Conservation (phyloP, 2,329 filamentous ascomycete genomes). For the Neoascochyta sp. region DNA sequence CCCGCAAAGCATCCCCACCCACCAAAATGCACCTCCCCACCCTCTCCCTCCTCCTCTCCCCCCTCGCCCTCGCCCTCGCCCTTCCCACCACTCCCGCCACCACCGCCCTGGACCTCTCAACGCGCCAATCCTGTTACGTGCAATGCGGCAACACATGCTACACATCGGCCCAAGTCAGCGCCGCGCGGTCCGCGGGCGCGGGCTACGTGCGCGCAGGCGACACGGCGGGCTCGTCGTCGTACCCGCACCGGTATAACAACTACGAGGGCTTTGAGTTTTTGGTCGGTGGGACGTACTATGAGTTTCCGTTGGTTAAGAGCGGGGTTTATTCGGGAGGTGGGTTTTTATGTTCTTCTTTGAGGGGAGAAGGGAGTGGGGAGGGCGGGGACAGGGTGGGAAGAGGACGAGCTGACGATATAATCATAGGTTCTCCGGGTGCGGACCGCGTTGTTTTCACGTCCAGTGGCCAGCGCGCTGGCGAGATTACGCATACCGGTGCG, state of each 20-base stretch:
- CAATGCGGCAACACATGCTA: slow-evolving; percentile 56
- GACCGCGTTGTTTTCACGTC: slow-evolving; percentile 64
- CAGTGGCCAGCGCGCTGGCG: slow-evolving; percentile 55
- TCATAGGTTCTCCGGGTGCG: slow-evolving; percentile 57
- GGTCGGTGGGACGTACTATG: slow-evolving; percentile 57
- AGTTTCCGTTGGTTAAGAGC: slow-evolving; percentile 57
- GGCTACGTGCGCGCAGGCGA: slow-evolving; percentile 45
- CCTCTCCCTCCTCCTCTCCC: slow-evolving; percentile 16
- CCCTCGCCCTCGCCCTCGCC: slow-evolving; percentile 15
- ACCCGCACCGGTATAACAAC: slow-evolving; percentile 61
- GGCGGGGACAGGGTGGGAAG: neutral
- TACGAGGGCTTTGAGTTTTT: slow-evolving; percentile 60
- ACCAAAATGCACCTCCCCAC: no score
- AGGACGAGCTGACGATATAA: neutral
- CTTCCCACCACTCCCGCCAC: slow-evolving; percentile 13
- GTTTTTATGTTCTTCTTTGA: slow-evolving; percentile 12
- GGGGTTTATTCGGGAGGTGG: slow-evolving; percentile 56
- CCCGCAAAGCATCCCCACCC: no score
- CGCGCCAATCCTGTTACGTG: slow-evolving; percentile 45
- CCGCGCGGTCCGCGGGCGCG: slow-evolving; percentile 53
- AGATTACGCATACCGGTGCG: slow-evolving; percentile 68
- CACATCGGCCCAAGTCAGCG: slow-evolving; percentile 47
- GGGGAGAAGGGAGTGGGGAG: neutral
- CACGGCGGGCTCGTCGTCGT: slow-evolving; percentile 42
- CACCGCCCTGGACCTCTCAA: slow-evolving; percentile 17